Percentiles rank a stretch among this genome's conserved stretches.
phyloP scores from a whole-genome alignment of 768 basidiomycete species.

The Russula lepida region DNA sequence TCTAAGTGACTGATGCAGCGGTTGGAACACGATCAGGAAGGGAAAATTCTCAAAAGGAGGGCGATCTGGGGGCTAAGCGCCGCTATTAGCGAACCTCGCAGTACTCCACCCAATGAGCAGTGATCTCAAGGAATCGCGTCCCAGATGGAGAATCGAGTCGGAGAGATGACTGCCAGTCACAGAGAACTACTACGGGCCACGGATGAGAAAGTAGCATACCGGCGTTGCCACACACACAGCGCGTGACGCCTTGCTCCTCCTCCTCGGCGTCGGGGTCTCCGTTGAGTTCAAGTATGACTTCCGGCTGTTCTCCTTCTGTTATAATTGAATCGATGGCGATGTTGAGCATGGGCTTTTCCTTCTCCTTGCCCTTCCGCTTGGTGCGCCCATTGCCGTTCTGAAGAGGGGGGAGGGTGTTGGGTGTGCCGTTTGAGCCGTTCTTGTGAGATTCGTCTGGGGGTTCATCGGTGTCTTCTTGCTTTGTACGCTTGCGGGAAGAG shows the following conservation, averaged over 20 bases:
- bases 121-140: conserved; percentile 2
- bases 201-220: conserved; percentile 39
- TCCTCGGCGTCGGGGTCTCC: conserved; percentile 35
- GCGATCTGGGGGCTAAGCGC: conserved; percentile 10
- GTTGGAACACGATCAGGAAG: conserved; percentile 2
- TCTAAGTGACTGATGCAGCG: neutral
- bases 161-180: neutral
- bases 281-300: conserved; percentile 29
- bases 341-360: conserved; percentile 35
- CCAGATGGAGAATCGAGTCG: neutral
- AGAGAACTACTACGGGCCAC: conserved; percentile 5
- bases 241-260: conserved; percentile 58
- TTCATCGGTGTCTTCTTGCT: conserved; percentile 70
- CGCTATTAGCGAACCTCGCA: conserved; percentile 3
- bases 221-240: conserved; percentile 78
- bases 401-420: conserved; percentile 24
- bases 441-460: conserved; percentile 45
- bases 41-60: neutral
- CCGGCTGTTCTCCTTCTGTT: conserved; percentile 25
- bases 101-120: neutral
- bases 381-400: conserved; percentile 32
- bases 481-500: conserved; percentile 43
- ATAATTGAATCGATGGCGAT: conserved; percentile 26
- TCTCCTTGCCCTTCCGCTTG: conserved; percentile 62
- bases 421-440: conserved; percentile 28